These are phyloP conservation scores for Phoma sp. DNA, from an alignment of 2,329 filamentous ascomycete species.

Conservation along the genomic window DNA sequence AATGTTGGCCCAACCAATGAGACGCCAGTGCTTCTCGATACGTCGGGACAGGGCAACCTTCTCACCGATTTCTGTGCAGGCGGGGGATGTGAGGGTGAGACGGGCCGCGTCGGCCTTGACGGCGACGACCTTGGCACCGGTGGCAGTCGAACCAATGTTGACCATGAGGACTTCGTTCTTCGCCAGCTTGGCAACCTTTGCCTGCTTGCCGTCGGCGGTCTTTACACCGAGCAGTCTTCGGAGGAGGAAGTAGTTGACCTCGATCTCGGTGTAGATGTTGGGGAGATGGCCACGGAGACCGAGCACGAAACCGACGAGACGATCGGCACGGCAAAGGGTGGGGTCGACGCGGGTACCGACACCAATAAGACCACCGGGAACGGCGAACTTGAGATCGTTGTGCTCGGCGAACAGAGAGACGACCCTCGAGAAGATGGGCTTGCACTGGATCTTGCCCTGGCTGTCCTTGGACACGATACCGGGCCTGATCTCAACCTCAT, in stretches of 20 bases:
- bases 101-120: conserved; percentile 98
- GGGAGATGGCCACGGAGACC: conserved; percentile 92
- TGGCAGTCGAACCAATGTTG: conserved; percentile 97
- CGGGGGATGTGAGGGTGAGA: conserved; percentile 87
- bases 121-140: conserved; percentile 94
- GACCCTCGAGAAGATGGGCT: conserved; percentile 93
- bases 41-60: conserved; percentile 95
- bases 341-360: conserved; percentile 97
- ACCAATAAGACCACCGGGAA: conserved; percentile 94
- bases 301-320: conserved; percentile 96
- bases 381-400: conserved; percentile 98
- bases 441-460: conserved; percentile 91
- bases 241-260: conserved; percentile 97
- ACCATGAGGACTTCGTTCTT: conserved; percentile 99
- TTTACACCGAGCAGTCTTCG: conserved; percentile 94
- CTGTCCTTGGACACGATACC: conserved; percentile 97
- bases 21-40: conserved; percentile 97
- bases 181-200: conserved; percentile 95
- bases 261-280: conserved; percentile 96
- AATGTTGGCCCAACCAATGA: conserved; percentile 52
- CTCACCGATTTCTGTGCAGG: conserved; percentile 96
- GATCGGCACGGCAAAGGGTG: conserved; percentile 97
- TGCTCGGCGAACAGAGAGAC: conserved; percentile 96
- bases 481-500: conserved; percentile 98
- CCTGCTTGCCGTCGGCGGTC: conserved; percentile 97